Evolutionary conservation across 352 stramenopile genomes (phyloP).

Genomic region (Halophytophthora batemanensis): DNA sequence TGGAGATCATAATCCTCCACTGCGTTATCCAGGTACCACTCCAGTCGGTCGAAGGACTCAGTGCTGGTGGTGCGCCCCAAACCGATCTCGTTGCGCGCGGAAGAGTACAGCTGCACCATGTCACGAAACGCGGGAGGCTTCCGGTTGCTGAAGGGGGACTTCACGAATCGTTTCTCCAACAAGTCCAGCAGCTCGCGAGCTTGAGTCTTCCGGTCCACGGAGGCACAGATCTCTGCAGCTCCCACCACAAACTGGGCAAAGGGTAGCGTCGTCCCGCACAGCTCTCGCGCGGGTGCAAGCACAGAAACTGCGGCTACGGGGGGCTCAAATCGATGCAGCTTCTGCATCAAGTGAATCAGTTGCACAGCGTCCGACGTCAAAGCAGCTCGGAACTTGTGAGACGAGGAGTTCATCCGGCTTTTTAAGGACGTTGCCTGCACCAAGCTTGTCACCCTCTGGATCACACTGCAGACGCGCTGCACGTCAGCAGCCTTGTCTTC

Average conservation of each 20-base stretch:
- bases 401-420: slow-evolving; percentile 12
- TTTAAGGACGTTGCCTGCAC: slow-evolving; percentile 5
- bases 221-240: slow-evolving; percentile 12
- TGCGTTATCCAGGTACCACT: slow-evolving; percentile 10
- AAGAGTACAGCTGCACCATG: slow-evolving; percentile 13
- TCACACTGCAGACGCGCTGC: slow-evolving; percentile 7
- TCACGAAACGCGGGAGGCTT: slow-evolving; percentile 5
- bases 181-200: slow-evolving; percentile 18
- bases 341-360: slow-evolving; percentile 29
- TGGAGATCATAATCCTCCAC: slow-evolving; percentile 8
- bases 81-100: slow-evolving; percentile 7
- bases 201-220: slow-evolving; percentile 14
- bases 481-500: slow-evolving; percentile 12
- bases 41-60: slow-evolving; percentile 4
- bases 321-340: slow-evolving; percentile 20
- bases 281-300: slow-evolving; percentile 10
- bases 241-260: slow-evolving; percentile 19
- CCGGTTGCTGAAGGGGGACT: slow-evolving; percentile 8
- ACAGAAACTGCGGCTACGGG: not conserved
- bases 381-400: slow-evolving; percentile 1
- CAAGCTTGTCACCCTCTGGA: slow-evolving; percentile 5
- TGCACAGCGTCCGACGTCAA: slow-evolving; percentile 3
- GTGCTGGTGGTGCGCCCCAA: slow-evolving; percentile 8
- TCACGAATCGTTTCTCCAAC: slow-evolving; percentile 26
- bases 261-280: slow-evolving; percentile 10